Evolutionary conservation across 192 early-diverging fungal species (phyloP), one percentile per base, ranked within the genome.

Genomic region (Coemansia sp.): DNA sequence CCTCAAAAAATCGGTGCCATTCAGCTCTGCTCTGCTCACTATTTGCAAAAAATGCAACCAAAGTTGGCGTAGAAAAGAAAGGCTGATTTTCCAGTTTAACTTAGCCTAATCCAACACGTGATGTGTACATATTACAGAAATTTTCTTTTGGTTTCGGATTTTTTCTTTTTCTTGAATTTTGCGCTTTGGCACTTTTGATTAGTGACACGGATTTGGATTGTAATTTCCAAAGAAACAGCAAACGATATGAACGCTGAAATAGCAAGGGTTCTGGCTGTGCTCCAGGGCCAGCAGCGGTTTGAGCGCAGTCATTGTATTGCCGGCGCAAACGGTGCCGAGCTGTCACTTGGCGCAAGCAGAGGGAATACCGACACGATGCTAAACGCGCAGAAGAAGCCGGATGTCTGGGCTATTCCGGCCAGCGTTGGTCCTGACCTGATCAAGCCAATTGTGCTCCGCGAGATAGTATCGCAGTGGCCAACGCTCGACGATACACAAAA

Each of bases 401-500:
- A 48, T 9, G 57, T 75, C 39, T 76, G 74, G 74, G 21, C 59
- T 16, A 57, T 73, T 41, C 76, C 76, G 1, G 76, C 76, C 19
- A 69, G 68, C 55, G 67, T 73, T 12, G 71, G 76, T 3, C 62
- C 67, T 9, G 76, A 79, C 57, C 47, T 79, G 66, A 65, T 67
- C 16, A 64, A 31, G 52, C 71, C 67, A 2, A 53, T 14, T 11
- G 48, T 65, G 10, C 57, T 68, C 25, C 57, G 57, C 51, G 61
- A 65, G 23, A 48, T 62, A 16, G 51, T 70, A 23, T 27, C 59
- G 21, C 51, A 61, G 67, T 79, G 76, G 76, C 31, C 29, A 11
- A 52, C 59, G 1, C 71, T 79, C 6, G 76, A 79, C 10, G 76
- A 79, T 50, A 43, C 41, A 54, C 76, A 79, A 49, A 79, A 79